Evolutionary conservation across 1,284 basidiomycete species (phyloP).

Genomic region (Cutaneotrichosporon sp.): DNA sequence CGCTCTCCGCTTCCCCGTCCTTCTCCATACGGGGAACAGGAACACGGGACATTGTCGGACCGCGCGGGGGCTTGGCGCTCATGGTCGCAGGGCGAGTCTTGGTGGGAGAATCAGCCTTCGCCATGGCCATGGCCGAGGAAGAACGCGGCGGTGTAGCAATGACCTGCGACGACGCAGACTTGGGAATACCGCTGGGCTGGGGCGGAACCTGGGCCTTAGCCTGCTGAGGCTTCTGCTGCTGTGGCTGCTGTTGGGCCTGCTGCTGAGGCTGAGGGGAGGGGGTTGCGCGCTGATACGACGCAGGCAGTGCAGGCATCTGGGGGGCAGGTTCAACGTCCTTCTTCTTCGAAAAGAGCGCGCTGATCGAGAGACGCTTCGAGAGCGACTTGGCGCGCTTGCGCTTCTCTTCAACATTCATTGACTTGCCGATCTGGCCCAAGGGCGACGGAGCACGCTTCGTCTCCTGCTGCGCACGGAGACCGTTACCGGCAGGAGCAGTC

Average conservation of each 20-base stretch:
- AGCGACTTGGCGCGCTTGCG: constrained; percentile 5
- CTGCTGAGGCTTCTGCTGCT: too few species aligned
- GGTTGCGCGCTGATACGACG: neutral
- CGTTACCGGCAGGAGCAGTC: too few species aligned
- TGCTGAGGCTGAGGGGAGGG: neutral
- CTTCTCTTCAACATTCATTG: constrained; percentile 1
- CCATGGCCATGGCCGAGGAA: neutral
- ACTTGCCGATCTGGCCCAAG: neutral
- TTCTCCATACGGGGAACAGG: neutral
- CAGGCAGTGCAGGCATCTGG: constrained; percentile 8
- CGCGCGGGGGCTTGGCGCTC: neutral
- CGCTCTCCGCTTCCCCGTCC: neutral
- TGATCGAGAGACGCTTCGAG: constrained; percentile 13
- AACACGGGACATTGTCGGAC: neutral
- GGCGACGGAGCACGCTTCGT: neutral
- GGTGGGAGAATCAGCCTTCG: neutral
- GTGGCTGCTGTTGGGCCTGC: too few species aligned
- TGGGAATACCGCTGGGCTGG: neutral
- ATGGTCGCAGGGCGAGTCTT: neutral
- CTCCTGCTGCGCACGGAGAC: too few species aligned
- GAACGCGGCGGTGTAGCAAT: neutral
- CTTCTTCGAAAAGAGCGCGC: constrained; percentile 5
- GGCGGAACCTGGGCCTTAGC: neutral
- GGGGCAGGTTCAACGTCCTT: neutral
- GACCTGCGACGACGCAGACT: neutral